Evolutionary conservation across 805 yeast genomes (phyloP), one percentile per base, ranked within the genome.

Genomic region (Cyberlindnera samutprakarnensis): DNA sequence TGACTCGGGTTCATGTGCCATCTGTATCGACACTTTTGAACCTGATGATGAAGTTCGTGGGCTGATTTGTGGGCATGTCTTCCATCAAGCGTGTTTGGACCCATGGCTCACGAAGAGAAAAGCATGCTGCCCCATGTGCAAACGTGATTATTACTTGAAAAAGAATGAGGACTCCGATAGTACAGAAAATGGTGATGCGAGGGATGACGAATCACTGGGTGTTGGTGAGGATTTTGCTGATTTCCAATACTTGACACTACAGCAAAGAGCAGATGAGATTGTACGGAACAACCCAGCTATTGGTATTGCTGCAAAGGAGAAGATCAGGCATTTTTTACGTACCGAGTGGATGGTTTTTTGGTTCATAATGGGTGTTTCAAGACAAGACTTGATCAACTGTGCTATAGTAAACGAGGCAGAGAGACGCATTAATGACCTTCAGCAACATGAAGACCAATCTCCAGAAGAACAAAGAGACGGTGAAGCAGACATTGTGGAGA

Each of bases 41-140:
- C 69, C 69, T 30, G 75, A 68, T 11, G 85, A 80, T 32, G 50
- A 54, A 1, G 85, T 84, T 2, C 70, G 94, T 30, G 85, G 85
- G 0, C 63, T 85, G 27, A 62, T 81, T 9, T 84, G 95, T 58
- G 86, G 87, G 4, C 95, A 84, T 55, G 86, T 79, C 3, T 84
- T 77, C 66, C 95, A 84, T 49, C 65, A 77, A 15, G 78, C 69
- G 13, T 84, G 95, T 56, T 67, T 85, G 32, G 86, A 79, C 41
- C 88, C 88, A 2, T 84, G 94, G 94, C 60, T 84, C 28, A 76
- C 74, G 3, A 70, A 72, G 41, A 62, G 90, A 43, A 68, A 80
- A 28, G 88, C 87, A 1, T 78, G 84, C 45, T 84, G 95, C 51
- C 94, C 95, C 7, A 74, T 78, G 64, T 84, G 95, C 56, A 81